Base-by-base conservation (phyloP, 257 asterid genomes). In the Craterostigma plantagineum region DNA sequence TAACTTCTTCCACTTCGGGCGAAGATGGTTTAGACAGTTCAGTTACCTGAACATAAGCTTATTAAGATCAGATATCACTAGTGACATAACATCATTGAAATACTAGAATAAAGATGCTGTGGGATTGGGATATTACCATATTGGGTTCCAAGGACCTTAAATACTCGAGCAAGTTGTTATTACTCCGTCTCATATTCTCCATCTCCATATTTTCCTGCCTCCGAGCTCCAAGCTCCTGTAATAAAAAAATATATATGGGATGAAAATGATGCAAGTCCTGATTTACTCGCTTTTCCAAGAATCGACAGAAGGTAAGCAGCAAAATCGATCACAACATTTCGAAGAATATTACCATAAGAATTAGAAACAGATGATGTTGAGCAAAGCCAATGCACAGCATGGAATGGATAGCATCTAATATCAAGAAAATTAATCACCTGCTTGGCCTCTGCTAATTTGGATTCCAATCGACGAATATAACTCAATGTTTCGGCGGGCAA, bases 21-120 rank as follows among this genome's bases (percentile, higher is more conserved):
- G 93, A 76, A 16, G 98, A 82, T 30, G 98, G 95, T 54, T 73
- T 73, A 27, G 95, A 79, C 51, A 87, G 56, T 73, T 87, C 95
- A 1, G 55, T 45, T 43, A 87, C 92, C 98, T 87, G 70, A 67
- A 49, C 37, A 33, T 38, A 37, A 35, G 16, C 10, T 23, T 40
- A 39, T 38, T 8, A 48, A 7, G 7, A 2, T 15, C 5, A n/a
- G 13, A 38, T 10, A n/a, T 15, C 10, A 38, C 14, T 10, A n/a
- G 5, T 38, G 11, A 38, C 14, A 7, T 11, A 6, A 10, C 10
- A 4, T 10, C 10, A 15, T 38, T 11, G 14, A 38, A 38, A n/a
- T 11, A 4, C 10, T 6, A 38, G 43, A 38, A 38, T 3, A 10
- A 38, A 11, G 11, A 34, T 7, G 37, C 11, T 34, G 37, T 34